Conservation (phyloP, 2,329 filamentous ascomycete species). For the Didymella segeticola region DNA sequence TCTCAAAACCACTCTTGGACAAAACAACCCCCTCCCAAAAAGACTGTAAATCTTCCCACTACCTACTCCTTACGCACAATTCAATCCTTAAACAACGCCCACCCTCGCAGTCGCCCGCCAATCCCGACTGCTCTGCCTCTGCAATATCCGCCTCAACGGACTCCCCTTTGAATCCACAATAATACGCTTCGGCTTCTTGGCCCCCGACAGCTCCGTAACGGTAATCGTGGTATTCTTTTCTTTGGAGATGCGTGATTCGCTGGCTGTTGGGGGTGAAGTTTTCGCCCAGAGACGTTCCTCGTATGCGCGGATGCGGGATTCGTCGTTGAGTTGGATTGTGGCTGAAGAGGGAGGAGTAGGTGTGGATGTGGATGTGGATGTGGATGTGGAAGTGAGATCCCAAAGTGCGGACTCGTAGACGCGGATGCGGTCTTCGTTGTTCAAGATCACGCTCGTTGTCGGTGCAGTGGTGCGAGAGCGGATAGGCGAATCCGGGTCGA, state of each 20-base stretch:
- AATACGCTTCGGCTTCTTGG: background rate
- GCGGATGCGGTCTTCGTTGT: background rate
- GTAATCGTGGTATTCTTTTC: background rate
- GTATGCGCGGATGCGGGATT: background rate
- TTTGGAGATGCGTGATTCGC: too few species aligned
- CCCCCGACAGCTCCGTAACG: background rate
- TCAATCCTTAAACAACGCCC: background rate
- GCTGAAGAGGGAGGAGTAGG: background rate
- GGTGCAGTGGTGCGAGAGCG: background rate
- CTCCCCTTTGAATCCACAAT: slow-evolving; percentile 8
- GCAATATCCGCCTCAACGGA: slow-evolving; percentile 10
- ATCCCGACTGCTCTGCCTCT: slow-evolving; percentile 5
- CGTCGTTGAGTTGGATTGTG: background rate
- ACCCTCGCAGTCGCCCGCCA: slow-evolving; percentile 1
- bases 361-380: too few species aligned
- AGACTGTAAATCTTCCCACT: too few species aligned
- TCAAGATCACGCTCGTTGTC: background rate
- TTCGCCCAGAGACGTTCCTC: slow-evolving; percentile 2
- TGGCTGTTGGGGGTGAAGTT: too few species aligned
- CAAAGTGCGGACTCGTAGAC: background rate
- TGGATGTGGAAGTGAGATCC: too few species aligned
- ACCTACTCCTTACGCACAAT: too few species aligned
- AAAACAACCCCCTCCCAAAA: too few species aligned
- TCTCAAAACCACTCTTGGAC: too few species aligned
- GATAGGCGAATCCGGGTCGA: background rate